Conservation (phyloP, 345 rosid genomes). For the Firmiana major region DNA sequence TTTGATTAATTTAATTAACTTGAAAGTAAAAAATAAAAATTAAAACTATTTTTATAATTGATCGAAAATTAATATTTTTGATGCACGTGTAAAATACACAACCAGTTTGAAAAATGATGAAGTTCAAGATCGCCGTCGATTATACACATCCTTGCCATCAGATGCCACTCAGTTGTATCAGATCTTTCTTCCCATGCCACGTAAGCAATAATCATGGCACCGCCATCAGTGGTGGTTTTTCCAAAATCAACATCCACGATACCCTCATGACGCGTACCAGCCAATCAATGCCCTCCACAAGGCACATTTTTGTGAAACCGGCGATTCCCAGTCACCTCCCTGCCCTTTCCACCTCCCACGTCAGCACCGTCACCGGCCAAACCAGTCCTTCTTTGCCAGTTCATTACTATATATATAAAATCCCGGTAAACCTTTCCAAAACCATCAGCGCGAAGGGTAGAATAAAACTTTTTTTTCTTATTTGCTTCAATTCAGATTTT, state of each 20-base stretch:
- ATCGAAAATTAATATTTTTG: too few relatives aligned
- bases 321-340: neutral
- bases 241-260: neutral
- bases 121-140: too few relatives aligned
- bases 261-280: slow-evolving; percentile 4
- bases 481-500: neutral
- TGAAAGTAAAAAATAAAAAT: too few relatives aligned
- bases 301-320: neutral
- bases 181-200: neutral
- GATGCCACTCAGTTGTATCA: neutral
- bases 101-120: too few relatives aligned
- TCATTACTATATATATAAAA: neutral
- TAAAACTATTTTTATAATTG: too few relatives aligned
- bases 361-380: slow-evolving; percentile 3
- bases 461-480: neutral
- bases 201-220: neutral
- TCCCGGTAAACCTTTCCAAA: neutral
- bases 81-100: too few relatives aligned
- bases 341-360: neutral
- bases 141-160: too few relatives aligned
- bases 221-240: neutral
- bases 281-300: slow-evolving; percentile 1
- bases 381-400: neutral
- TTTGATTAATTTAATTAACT: too few relatives aligned
- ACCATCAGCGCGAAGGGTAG: neutral